Evolutionary conservation across 306 rosid genomes (phyloP).

Genomic region (Cicer bijugum): DNA sequence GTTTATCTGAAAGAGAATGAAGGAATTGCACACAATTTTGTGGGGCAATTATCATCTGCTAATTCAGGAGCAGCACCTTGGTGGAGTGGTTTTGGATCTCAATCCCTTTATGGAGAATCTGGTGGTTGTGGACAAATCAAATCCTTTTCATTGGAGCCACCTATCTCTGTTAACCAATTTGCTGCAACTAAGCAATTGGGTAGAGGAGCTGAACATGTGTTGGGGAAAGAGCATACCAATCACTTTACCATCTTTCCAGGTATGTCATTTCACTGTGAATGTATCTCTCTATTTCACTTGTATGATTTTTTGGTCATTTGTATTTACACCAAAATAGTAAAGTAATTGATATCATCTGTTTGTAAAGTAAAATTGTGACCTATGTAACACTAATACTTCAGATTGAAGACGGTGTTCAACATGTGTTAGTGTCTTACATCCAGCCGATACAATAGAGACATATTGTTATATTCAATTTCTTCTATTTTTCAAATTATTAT

Average conservation of each 20-base stretch:
- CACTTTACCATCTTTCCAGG: conserved; percentile 84
- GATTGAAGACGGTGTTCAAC: no score
- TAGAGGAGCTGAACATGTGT: conserved; percentile 58
- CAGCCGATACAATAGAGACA: no score
- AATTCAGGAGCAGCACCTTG: conserved; percentile 64
- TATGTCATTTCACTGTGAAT: conserved; percentile 42
- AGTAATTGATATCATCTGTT: conserved; percentile 2
- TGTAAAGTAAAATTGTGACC: not conserved
- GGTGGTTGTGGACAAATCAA: conserved; percentile 69
- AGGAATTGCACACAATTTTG: conserved; percentile 58
- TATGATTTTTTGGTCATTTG: not conserved
- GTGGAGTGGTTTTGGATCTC: conserved; percentile 75
- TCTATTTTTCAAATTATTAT: no score
- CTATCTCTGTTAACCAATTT: conserved; percentile 58
- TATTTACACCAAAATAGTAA: not conserved
- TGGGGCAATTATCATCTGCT: conserved; percentile 60
- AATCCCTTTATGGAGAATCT: conserved; percentile 61
- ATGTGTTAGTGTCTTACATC: no score
- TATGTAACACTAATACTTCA: no score
- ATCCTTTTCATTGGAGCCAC: conserved; percentile 60
- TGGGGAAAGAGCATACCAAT: conserved; percentile 59
- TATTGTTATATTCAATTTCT: no score
- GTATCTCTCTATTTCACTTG: conserved; percentile 13
- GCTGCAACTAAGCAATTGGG: conserved; percentile 52
- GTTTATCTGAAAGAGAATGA: conserved; percentile 72